Percentiles rank a stretch among this genome's conserved stretches.
These are phyloP conservation scores for Metschnikowia similis DNA, from an alignment of 805 yeast species.

Conservation along the genomic window DNA sequence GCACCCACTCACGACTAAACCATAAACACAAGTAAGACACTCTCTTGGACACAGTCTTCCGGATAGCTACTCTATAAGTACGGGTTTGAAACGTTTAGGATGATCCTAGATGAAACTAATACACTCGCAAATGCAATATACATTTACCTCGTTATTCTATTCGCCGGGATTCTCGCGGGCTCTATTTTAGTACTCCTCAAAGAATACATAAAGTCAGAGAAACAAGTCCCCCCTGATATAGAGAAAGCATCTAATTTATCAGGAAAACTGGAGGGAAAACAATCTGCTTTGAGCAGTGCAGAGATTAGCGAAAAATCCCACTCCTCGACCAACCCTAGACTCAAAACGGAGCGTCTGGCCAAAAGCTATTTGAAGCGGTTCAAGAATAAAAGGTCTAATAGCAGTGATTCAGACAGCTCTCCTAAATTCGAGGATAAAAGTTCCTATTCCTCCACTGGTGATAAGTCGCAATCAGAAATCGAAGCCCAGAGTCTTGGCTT, in stretches of 20 bases:
- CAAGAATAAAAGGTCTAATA: background rate
- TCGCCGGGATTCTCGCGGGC: slow-evolving; percentile 7
- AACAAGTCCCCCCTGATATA: background rate
- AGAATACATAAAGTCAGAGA: slow-evolving; percentile 10
- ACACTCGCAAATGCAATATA: slow-evolving; percentile 13
- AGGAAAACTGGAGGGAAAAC: background rate
- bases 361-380: background rate
- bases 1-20: background rate
- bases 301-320: background rate
- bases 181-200: slow-evolving; percentile 4
- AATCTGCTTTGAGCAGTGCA: background rate
- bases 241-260: background rate
- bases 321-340: background rate
- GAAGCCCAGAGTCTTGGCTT: background rate
- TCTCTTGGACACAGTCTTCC: background rate
- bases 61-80: background rate
- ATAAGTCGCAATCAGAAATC: background rate
- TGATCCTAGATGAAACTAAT: slow-evolving; percentile 13
- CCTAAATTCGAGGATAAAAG: background rate
- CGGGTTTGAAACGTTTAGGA: background rate
- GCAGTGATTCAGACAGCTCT: background rate
- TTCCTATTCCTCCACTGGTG: background rate
- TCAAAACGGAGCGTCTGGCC: background rate
- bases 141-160: slow-evolving; percentile 10
- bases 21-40: background rate